Evolutionary conservation across 2,329 filamentous ascomycete species (phyloP), one percentile per base, ranked within the genome.

Genomic region (Aspergillus sp.): DNA sequence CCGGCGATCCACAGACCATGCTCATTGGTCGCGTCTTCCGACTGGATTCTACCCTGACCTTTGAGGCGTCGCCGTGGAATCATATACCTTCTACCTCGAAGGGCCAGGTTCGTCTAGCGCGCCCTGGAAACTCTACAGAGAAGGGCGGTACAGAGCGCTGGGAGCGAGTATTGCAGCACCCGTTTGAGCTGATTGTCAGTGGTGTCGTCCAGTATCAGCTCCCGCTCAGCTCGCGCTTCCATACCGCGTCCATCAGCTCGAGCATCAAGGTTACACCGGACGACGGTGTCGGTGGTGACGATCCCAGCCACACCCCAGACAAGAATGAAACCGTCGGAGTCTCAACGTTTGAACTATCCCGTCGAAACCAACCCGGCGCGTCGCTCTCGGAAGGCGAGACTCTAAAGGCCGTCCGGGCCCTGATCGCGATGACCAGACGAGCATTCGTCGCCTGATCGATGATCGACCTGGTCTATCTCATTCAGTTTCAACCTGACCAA

Each of bases 111-210:
- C 90, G 94, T 45, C 85, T 99, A 3, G 80, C 84, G 28, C 88
- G 90, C 59, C 95, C 95, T 0, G 93, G 94, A 4, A 99, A 98
- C 76, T 89, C 89, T 69, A 98, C 95, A 0, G 89, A 92, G 72
- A 82, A 86, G 48, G 91, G 91, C 46, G 95, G 94, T 8, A 89
- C 89, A 1, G 88, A 91, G 72, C 87, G 93, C 13, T 99, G 95
- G 95, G 92, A 96, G 74, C 86, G 88, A 62, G 93, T 98, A 51
- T 83, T 97, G 54, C 87, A 96, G 66, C 91, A 97, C 75, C 91
- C 94, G 49, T 99, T 98, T 69, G 92, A 97, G 68, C 84, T 99
- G 53, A 94, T 98, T 63, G 86, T 99, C 47, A 89, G 95, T 69
- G 95, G 95, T 23, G 91, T 95, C 15, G 83, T 99, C 68, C 93